Percentiles rank a stretch among this genome's conserved stretches.
These are phyloP conservation scores for Pleurotus tuoliensis DNA, from an alignment of 768 basidiomycete genomes.

Conservation along the genomic window DNA sequence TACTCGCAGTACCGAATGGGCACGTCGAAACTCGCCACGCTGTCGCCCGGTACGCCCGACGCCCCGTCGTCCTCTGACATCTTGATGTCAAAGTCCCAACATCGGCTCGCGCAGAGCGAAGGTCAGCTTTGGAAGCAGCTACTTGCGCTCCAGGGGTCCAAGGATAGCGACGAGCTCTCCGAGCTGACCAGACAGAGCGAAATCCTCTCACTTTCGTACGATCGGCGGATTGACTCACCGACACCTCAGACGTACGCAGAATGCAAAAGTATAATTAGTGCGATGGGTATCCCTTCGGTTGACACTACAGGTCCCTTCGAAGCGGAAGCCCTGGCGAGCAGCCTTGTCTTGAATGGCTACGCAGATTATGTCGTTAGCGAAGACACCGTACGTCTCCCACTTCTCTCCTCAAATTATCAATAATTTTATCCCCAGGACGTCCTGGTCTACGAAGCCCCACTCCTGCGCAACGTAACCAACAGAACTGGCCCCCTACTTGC, in stretches of 20 bases:
- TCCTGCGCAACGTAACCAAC: conserved; percentile 73
- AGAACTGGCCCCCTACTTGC: conserved; percentile 55
- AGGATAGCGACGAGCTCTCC: conserved; percentile 14
- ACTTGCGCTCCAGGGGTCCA: conserved; percentile 4
- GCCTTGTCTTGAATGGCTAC: conserved; percentile 66
- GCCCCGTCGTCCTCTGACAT: conserved; percentile 10
- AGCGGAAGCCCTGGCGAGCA: conserved; percentile 82
- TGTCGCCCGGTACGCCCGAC: conserved; percentile 28
- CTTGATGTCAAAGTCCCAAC: conserved; percentile 57
- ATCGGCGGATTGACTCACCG: conserved; percentile 58
- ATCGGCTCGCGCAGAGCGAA: conserved; percentile 58
- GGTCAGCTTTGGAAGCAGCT: conserved; percentile 54
- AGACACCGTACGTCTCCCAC: conserved; percentile 62
- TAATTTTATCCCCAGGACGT: conserved; percentile 53
- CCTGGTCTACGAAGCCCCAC: conserved; percentile 75
- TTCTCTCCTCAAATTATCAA: not conserved
- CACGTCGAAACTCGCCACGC: conserved; percentile 37
- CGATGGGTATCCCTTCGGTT: conserved; percentile 83
- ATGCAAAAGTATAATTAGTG: conserved; percentile 60
- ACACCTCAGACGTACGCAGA: conserved; percentile 65
- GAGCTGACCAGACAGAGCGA: conserved; percentile 48
- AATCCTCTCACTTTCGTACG: conserved; percentile 60
- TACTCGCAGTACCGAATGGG: conserved; percentile 49
- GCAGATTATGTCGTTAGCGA: conserved; percentile 91
- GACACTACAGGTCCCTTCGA: conserved; percentile 68